phyloP scores from a whole-genome alignment of 1,139 yeast species.

The Tardiomyces digboiensis region DNA sequence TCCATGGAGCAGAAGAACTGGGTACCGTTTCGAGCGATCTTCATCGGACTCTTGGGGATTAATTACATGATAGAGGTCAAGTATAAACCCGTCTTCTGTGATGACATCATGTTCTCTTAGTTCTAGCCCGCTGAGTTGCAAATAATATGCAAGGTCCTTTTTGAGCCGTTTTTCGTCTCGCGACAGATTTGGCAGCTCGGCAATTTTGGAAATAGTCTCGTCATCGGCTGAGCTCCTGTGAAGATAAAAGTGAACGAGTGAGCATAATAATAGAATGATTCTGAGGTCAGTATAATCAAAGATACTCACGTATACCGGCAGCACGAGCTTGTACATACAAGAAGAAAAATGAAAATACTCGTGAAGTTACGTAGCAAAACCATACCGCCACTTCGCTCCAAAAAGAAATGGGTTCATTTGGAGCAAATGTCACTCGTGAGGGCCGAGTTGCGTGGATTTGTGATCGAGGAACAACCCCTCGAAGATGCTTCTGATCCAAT shows the following conservation, averaged over 20 bases:
- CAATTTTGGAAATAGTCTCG: conserved; percentile 5
- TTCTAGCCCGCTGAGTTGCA: conserved; percentile 47
- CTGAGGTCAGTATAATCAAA: background rate
- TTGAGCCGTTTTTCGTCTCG: conserved; percentile 28
- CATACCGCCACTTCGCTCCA: no score
- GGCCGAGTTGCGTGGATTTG: no score
- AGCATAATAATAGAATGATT: background rate
- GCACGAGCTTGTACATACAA: no score
- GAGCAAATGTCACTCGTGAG: no score
- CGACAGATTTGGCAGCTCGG: conserved; percentile 9
- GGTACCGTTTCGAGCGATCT: conserved; percentile 26
- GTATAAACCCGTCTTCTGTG: conserved; percentile 74
- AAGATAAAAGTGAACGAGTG: background rate
- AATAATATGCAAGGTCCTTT: conserved; percentile 55
- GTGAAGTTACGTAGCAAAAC: no score
- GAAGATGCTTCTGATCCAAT: no score
- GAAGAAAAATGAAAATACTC: no score
- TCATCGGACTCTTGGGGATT: conserved; percentile 33
- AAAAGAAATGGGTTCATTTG: no score
- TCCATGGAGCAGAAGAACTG: conserved; percentile 77
- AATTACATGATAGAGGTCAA: conserved; percentile 54
- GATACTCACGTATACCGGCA: no score
- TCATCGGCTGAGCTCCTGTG: background rate
- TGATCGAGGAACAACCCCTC: no score
- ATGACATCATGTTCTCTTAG: conserved; percentile 49